Evolutionary conservation across 495 filamentous ascomycete genomes (phyloP).

Genomic region (Tuber melanosporum): DNA sequence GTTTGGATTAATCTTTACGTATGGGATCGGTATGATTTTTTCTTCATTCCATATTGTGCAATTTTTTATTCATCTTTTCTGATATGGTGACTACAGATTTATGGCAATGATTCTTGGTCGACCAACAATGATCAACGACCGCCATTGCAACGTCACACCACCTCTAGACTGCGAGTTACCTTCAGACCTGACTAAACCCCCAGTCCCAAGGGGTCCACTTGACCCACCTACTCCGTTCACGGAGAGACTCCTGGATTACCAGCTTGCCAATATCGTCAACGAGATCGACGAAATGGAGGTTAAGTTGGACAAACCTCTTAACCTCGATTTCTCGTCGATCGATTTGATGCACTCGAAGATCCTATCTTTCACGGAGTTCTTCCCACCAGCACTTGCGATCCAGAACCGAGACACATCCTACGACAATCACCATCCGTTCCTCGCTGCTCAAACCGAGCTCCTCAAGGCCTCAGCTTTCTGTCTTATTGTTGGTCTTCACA

Average conservation of each 20-base stretch:
- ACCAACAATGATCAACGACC: slow-evolving; percentile 51
- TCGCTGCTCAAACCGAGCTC: slow-evolving; percentile 47
- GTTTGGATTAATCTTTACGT: slow-evolving; percentile 54
- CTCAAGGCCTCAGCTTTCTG: slow-evolving; percentile 49
- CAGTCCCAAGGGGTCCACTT: slow-evolving; percentile 37
- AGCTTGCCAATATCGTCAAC: slow-evolving; percentile 36
- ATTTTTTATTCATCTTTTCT: slow-evolving; percentile 9
- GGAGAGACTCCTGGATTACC: slow-evolving; percentile 40
- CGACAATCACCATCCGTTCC: slow-evolving; percentile 51
- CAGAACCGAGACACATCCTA: slow-evolving; percentile 54
- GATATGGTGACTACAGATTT: slow-evolving; percentile 24
- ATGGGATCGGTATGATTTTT: slow-evolving; percentile 51
- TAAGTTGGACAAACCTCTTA: slow-evolving; percentile 30
- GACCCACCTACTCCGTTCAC: slow-evolving; percentile 44
- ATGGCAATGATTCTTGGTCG: slow-evolving; percentile 56
- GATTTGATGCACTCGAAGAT: slow-evolving; percentile 52
- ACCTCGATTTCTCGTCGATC: slow-evolving; percentile 49
- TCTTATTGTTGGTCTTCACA: slow-evolving; percentile 56
- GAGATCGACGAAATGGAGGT: slow-evolving; percentile 40
- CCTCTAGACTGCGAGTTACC: slow-evolving; percentile 44
- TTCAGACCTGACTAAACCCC: slow-evolving; percentile 42
- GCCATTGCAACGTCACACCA: slow-evolving; percentile 43
- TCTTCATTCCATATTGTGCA: slow-evolving; percentile 8
- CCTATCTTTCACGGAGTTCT: slow-evolving; percentile 46
- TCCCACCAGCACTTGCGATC: slow-evolving; percentile 51